phyloP scores from a whole-genome alignment of 805 yeast genomes.

The Wickerhamiella vanderwaltii region DNA sequence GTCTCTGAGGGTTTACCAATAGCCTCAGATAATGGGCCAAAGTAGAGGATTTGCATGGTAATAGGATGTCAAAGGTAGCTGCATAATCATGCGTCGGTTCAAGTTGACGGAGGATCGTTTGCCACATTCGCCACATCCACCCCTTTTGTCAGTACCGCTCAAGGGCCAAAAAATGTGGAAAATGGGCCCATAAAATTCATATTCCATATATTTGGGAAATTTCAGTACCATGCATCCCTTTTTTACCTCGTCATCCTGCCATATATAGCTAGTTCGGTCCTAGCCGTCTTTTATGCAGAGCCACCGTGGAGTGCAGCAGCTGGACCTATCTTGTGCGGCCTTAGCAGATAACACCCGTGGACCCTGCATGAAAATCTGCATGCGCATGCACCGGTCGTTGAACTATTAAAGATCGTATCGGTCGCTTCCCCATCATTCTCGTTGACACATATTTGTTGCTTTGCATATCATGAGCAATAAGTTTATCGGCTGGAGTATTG shows the following conservation, averaged over 20 bases:
- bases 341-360: not conserved
- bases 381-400: constrained; percentile 2
- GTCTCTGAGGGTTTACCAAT: constrained; percentile 11
- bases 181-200: too few relatives aligned
- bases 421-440: not conserved
- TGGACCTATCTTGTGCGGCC: not conserved
- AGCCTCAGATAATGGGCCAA: constrained; percentile 22
- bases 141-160: too few relatives aligned
- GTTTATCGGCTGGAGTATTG: constrained; percentile 59
- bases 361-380: not conserved
- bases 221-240: too few relatives aligned
- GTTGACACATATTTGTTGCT: too few relatives aligned
- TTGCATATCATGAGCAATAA: constrained; percentile 1
- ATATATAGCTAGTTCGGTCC: too few relatives aligned
- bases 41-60: constrained; percentile 18
- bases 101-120: not conserved
- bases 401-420: not conserved
- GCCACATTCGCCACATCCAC: constrained; percentile 5
- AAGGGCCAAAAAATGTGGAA: too few relatives aligned
- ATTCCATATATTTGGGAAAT: too few relatives aligned
- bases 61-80: not conserved
- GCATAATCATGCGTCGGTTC: constrained; percentile 5
- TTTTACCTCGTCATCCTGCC: too few relatives aligned
- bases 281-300: not conserved
- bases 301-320: not conserved